Evolutionary conservation across 805 yeast genomes (phyloP).

Genomic region (Lipomyces anomalus): DNA sequence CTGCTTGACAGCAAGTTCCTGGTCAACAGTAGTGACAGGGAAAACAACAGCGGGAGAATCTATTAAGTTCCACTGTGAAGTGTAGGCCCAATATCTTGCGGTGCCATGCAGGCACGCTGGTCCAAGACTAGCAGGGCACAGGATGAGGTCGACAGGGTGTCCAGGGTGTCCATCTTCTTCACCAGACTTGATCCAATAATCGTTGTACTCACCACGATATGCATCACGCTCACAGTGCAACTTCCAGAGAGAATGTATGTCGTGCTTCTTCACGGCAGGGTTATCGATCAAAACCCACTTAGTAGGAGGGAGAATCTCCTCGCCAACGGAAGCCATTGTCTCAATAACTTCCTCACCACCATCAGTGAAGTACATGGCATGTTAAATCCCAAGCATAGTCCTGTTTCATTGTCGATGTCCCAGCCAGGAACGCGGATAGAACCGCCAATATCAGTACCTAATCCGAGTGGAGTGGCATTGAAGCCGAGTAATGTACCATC

Average conservation of each 20-base stretch:
- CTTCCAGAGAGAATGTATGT: conserved; percentile 36
- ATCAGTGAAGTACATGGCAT: conserved; percentile 52
- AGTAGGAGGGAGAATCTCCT: conserved; percentile 60
- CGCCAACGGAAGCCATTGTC: conserved; percentile 55
- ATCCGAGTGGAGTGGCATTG: conserved; percentile 55
- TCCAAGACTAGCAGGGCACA: conserved; percentile 63
- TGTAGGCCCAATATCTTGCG: conserved; percentile 74
- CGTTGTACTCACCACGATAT: conserved; percentile 52
- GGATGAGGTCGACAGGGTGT: conserved; percentile 48
- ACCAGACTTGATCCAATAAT: conserved; percentile 41
- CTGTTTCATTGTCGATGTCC: conserved; percentile 43
- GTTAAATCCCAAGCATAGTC: conserved; percentile 31
- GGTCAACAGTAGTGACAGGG: conserved; percentile 26
- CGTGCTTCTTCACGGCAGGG: conserved; percentile 24
- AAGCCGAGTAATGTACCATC: conserved; percentile 60
- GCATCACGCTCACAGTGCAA: conserved; percentile 52
- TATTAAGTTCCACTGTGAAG: conserved; percentile 61
- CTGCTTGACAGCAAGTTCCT: conserved; percentile 19
- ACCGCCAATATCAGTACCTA: conserved; percentile 71
- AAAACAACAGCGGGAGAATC: conserved; percentile 56
- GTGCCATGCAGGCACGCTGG: conserved; percentile 64
- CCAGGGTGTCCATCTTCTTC: conserved; percentile 19
- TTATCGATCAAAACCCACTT: conserved; percentile 48
- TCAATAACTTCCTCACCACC: conserved; percentile 57
- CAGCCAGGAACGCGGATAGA: conserved; percentile 66